Evolutionary conservation across 345 rosid species (phyloP).

Genomic region (Aquilaria malaccensis): DNA sequence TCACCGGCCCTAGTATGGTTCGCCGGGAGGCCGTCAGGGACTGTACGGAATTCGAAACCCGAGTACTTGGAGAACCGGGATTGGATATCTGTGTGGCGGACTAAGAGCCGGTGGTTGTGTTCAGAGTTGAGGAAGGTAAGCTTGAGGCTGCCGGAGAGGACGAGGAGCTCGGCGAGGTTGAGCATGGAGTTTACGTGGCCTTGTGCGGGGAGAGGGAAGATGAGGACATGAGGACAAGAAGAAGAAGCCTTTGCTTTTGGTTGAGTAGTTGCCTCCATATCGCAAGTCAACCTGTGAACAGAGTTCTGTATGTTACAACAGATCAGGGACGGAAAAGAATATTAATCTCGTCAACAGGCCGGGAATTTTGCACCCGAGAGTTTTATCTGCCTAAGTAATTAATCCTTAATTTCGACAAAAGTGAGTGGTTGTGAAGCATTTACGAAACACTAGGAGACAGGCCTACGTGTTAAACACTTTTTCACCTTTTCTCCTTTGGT

Average conservation of each 20-base stretch:
- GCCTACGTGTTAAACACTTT: too few species aligned
- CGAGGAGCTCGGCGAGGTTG: slow-evolving; percentile 50
- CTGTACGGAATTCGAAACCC: slow-evolving; percentile 25
- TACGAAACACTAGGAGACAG: too few species aligned
- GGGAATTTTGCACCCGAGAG: too few species aligned
- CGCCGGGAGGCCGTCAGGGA: slow-evolving; percentile 27
- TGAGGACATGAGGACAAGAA: slow-evolving; percentile 25
- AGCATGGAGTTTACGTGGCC: slow-evolving; percentile 69
- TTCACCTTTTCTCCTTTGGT: too few species aligned
- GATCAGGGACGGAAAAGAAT: too few species aligned
- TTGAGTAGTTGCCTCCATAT: slow-evolving; percentile 1
- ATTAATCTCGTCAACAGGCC: too few species aligned
- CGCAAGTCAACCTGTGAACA: too few species aligned
- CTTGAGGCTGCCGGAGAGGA: slow-evolving; percentile 27
- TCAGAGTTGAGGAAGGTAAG: slow-evolving; percentile 53
- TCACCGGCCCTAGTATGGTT: slow-evolving; percentile 19
- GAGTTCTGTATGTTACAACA: too few species aligned
- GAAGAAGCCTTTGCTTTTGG: not conserved
- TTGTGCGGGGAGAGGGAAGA: slow-evolving; percentile 53
- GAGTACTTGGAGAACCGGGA: slow-evolving; percentile 29
- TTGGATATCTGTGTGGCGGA: slow-evolving; percentile 16
- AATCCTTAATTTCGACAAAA: too few species aligned
- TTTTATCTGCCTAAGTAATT: too few species aligned
- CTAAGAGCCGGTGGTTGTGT: slow-evolving; percentile 22
- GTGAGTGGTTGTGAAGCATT: too few species aligned